Conservation (phyloP, 352 stramenopile species). For the Peronosclerospora sorghi region DNA sequence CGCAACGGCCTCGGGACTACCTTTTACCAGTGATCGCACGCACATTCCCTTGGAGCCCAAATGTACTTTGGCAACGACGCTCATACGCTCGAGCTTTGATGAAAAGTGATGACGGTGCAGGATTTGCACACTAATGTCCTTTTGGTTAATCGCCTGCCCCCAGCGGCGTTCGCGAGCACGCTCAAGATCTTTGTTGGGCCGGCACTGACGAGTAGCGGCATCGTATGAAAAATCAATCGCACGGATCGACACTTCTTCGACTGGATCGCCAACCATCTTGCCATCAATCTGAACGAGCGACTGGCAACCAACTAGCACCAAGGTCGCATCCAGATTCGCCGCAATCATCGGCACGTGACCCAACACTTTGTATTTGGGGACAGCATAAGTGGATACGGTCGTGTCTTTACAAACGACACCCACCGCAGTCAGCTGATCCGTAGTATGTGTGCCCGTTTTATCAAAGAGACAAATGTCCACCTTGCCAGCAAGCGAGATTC, state of each 20-base stretch:
- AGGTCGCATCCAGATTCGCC: conserved; percentile 63
- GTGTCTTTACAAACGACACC: conserved; percentile 86
- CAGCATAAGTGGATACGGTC: conserved; percentile 16
- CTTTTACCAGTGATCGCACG: conserved; percentile 92
- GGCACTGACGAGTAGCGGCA: conserved; percentile 52
- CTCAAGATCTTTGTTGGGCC: conserved; percentile 63
- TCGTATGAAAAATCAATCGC: conserved; percentile 92
- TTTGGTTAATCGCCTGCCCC: conserved; percentile 53
- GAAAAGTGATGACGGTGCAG: conserved; percentile 93
- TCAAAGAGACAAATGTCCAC: conserved; percentile 97
- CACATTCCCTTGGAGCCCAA: conserved; percentile 51
- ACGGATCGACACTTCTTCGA: conserved; percentile 95
- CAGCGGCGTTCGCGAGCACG: conserved; percentile 59
- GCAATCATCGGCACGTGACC: conserved; percentile 76
- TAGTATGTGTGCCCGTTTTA: conserved; percentile 98
- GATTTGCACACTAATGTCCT: conserved; percentile 83
- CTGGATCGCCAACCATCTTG: conserved; percentile 93
- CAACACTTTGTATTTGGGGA: conserved; percentile 36
- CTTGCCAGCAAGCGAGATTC: conserved; percentile 94
- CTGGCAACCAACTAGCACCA: conserved; percentile 90
- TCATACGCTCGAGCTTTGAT: conserved; percentile 95
- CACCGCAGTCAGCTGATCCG: conserved; percentile 90
- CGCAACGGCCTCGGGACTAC: conserved; percentile 91
- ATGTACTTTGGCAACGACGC: conserved; percentile 87
- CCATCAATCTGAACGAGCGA: conserved; percentile 96